Base-by-base conservation (phyloP, 2,329 filamentous ascomycete genomes). In the Gnomoniopsis smithogilvyi region DNA sequence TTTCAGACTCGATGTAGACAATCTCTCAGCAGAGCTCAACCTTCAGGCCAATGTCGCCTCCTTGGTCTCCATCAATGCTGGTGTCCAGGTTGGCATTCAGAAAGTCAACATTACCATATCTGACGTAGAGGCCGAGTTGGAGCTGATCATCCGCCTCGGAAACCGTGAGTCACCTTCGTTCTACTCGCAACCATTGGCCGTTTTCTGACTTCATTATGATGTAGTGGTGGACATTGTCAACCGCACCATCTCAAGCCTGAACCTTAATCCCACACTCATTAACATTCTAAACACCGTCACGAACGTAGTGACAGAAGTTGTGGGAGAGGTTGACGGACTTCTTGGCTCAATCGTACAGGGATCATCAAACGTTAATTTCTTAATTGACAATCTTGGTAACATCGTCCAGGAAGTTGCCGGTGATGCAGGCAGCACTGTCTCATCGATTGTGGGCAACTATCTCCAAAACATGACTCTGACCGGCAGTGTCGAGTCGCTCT, bases 311-410 rank as follows among this genome's bases (percentile, higher is more conserved):
- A 79, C 79, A 47, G 72, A 75, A 6, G 81, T 85, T 8, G 75
- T 86, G 12, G 83, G 81, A 24, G 81, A 76, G 0, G 82, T 86
- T 1, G 83, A 83, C 65, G 82, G 83, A 0, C 72, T 87, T 34
- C 76, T 87, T 2, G 84, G 83, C 10, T 80, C 79, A 21, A 81
- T 86, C 62, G 80, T 82, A 2, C 80, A 84, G 63, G 81, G 82
- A 52, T 79, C 79, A 62, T 80, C 73, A 11, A 79, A 74, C 19
- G 74, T 85, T 49, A 80, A 78, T 63, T 84, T 84, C 72, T 62
- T 84, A 43, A 75, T 87, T 61, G 83, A 86, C 67, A 86, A 86
- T 64, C 74, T 86, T 2, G 84, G 84, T 38, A 86, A 86, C 64
- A 86, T 87, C 62, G 81, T 87, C 1, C 82, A 86, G 65, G 79